phyloP scores from a whole-genome alignment of 2,329 filamentous ascomycete species.

The Leptodontidium sp. region DNA sequence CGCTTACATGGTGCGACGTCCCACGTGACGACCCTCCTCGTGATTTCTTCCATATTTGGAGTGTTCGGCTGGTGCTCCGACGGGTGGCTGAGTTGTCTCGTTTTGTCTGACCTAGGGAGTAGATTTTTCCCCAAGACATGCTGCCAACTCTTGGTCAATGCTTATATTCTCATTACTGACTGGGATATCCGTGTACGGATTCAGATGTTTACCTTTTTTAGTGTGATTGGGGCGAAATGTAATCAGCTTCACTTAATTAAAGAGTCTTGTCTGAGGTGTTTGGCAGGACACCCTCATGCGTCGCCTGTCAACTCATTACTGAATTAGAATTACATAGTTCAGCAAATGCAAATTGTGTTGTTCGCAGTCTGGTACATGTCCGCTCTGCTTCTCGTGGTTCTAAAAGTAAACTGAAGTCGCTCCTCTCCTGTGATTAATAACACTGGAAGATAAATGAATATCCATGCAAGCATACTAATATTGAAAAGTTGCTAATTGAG shows the following conservation, averaged over 20 bases:
- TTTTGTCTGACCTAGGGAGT: not conserved
- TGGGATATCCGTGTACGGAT: not conserved
- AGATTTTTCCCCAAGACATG: not conserved
- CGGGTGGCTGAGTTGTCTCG: slow-evolving; percentile 8
- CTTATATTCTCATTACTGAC: not conserved
- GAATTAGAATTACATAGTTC: too few species aligned
- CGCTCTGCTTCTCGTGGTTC: too few species aligned
- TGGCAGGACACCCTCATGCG: not conserved
- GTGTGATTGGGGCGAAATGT: not conserved
- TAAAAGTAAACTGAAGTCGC: too few species aligned
- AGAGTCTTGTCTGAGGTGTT: not conserved
- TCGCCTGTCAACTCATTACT: not conserved
- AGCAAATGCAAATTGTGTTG: too few species aligned
- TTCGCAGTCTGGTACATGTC: too few species aligned
- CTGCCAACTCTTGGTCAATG: slow-evolving; percentile 17
- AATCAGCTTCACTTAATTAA: not conserved
- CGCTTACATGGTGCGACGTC: slow-evolving; percentile 9
- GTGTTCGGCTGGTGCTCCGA: not conserved
- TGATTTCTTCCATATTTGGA: not conserved
- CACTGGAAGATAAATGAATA: too few species aligned
- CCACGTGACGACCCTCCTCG: not conserved
- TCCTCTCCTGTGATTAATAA: too few species aligned
- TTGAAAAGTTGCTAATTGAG: too few species aligned
- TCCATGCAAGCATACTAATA: too few species aligned
- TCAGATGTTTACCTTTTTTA: not conserved